Conservation (phyloP, 495 filamentous ascomycete genomes). For the Aspergillus cavernicola region DNA sequence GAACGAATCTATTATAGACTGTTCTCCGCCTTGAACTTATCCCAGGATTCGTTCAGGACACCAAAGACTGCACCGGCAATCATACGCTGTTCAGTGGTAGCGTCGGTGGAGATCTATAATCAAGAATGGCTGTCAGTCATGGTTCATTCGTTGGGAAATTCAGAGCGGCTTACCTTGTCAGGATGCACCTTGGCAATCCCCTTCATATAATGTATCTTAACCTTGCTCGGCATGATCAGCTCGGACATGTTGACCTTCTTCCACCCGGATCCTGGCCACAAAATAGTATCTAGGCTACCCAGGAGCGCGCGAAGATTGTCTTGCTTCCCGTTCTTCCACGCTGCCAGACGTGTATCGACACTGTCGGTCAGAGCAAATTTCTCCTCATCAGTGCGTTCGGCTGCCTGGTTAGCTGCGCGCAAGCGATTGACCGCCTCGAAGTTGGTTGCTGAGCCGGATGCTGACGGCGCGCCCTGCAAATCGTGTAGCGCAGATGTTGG, state of each 20-base stretch:
- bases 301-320: conserved; percentile 88
- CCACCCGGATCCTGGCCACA: conserved; percentile 92
- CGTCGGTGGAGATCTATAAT: conserved; percentile 72
- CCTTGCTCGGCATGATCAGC: conserved; percentile 81
- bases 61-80: conserved; percentile 88
- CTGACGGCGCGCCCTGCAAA: conserved; percentile 29
- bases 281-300: conserved; percentile 80
- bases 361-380: conserved; percentile 82
- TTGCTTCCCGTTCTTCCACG: conserved; percentile 84
- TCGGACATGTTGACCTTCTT: conserved; percentile 95
- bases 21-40: conserved; percentile 94
- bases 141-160: no score
- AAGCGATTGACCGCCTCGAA: conserved; percentile 70
- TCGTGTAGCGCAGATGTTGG: conserved; percentile 45
- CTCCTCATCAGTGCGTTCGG: conserved; percentile 83
- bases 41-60: conserved; percentile 95
- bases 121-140: background rate
- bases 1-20: conserved; percentile 27
- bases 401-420: conserved; percentile 75
- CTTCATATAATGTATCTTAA: conserved; percentile 98
- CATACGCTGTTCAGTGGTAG: conserved; percentile 92
- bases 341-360: conserved; percentile 70
- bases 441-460: conserved; percentile 19
- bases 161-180: conserved; percentile 93
- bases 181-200: conserved; percentile 97